These are phyloP conservation scores for Musa itinerans DNA, from an alignment of 176 grass and related monocot genomes.

Conservation along the genomic window DNA sequence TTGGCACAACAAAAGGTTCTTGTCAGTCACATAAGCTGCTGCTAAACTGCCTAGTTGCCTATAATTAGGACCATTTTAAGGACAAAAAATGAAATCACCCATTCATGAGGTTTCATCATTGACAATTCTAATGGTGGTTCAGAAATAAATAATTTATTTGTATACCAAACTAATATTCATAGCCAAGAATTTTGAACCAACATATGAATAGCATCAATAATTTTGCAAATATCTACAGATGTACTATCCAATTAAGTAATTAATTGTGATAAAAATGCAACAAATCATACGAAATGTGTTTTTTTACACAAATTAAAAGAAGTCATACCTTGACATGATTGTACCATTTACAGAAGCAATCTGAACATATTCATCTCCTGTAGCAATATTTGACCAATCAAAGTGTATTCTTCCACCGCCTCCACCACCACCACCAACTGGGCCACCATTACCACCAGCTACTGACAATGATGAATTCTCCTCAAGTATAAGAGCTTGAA, in stretches of 20 bases:
- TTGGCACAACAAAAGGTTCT: too few relatives aligned
- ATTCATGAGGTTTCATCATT: too few relatives aligned
- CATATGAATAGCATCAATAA: too few relatives aligned
- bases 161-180: too few relatives aligned
- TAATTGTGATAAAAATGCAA: too few relatives aligned
- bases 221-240: neutral
- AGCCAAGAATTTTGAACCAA: too few relatives aligned
- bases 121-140: neutral
- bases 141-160: neutral
- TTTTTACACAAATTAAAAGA: constrained; percentile 8
- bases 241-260: neutral
- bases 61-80: too few relatives aligned
- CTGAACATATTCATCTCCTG: constrained; percentile 89
- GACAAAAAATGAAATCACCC: too few relatives aligned
- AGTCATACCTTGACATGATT: constrained; percentile 63
- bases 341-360: constrained; percentile 84
- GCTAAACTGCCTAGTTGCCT: too few relatives aligned
- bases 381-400: constrained; percentile 90
- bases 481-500: constrained; percentile 60
- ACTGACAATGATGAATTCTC: constrained; percentile 72
- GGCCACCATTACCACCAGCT: constrained; percentile 69
- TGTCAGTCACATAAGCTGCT: too few relatives aligned
- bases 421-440: constrained; percentile 71
- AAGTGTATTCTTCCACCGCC: constrained; percentile 93
- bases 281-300: too few relatives aligned